Base-by-base conservation (phyloP, 352 stramenopile genomes). In the Plasmopara halstedii region DNA sequence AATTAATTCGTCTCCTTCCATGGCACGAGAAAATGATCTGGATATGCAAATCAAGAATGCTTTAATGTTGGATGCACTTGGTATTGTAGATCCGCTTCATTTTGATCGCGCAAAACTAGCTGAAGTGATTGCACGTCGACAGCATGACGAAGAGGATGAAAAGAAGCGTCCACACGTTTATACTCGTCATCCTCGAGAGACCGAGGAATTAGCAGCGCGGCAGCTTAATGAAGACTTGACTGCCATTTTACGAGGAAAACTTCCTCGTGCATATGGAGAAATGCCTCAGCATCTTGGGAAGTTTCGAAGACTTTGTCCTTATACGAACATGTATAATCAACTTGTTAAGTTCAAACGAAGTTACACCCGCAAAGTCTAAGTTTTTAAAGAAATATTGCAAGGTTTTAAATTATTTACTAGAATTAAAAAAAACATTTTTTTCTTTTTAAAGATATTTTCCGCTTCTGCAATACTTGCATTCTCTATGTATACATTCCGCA, bases 1-100 rank as follows among this genome's bases (percentile, higher is more conserved):
- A 64, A 95, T 98, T 46, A 98, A 98, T 58, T 85, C 87, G 37
- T 96, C 83, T 44, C 94, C 94, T 18, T 96, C 83, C 8, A 85
- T 98, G 68, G 83, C 70, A 14, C 70, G 85, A 15, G 87, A 97
- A 32, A 84, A 90, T 31, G 47, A 68, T 6, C 56, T 97, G 19
- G 91, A 98, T 65, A 73, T 63, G 34, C 64, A 82, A 6, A 10
- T 29, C 25, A 29, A 29, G 25, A 10, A 29, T 4, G 25, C 25
- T 10, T 11, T 29, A 10, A 29, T 29, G 25, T 29, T 29, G 25
- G 85, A 97, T 60, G 95, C 83, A 19, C 67, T 97, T 35, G 49
- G 57, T n/a, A 58, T 97, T 14, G 76, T 97, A 17, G 61, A 93
- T 19, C 83, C 87, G 14, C 56, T 89, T 18, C 70, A 71, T 32